Conservation (phyloP, 768 basidiomycete genomes). For the Punctularia strigosozonata region DNA sequence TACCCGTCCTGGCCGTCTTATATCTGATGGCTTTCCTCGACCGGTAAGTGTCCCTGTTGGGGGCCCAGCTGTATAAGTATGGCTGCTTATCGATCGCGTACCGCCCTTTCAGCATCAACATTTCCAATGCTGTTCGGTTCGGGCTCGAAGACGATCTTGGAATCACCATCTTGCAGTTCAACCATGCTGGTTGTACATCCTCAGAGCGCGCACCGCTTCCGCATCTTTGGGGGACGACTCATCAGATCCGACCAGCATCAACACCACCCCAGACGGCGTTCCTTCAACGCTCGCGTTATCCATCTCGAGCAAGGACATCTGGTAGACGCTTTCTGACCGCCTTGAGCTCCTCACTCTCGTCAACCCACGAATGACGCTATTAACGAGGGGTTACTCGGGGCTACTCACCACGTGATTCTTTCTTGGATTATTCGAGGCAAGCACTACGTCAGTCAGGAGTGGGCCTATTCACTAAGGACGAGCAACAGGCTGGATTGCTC, state of each 20-base stretch:
- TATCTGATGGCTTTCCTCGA: conserved; percentile 7
- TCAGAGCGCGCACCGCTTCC: conserved; percentile 43
- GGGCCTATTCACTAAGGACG: too few relatives aligned
- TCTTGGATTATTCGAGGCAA: conserved; percentile 17
- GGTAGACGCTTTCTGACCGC: conserved; percentile 65
- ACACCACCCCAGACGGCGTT: conserved; percentile 60
- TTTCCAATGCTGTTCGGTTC: not conserved
- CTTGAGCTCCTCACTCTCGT: not conserved
- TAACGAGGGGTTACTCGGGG: conserved; percentile 1
- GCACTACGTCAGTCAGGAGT: too few relatives aligned
- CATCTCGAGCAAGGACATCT: conserved; percentile 64
- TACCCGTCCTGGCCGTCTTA: conserved; percentile 5
- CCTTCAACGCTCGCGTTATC: conserved; percentile 45
- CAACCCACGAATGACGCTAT: not conserved
- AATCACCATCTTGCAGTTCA: not conserved
- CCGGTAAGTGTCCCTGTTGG: conserved; percentile 2
- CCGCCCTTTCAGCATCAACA: not conserved
- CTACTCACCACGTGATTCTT: conserved; percentile 4
- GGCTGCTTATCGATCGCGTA: not conserved
- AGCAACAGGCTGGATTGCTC: conserved; percentile 7
- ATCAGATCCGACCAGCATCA: conserved; percentile 56
- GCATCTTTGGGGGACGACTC: conserved; percentile 40
- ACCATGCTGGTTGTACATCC: conserved; percentile 64
- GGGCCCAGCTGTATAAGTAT: not conserved
- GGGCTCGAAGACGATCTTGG: conserved; percentile 2